Evolutionary conservation across 495 filamentous ascomycete genomes (phyloP).

Genomic region (Talaromyces wortmannii): DNA sequence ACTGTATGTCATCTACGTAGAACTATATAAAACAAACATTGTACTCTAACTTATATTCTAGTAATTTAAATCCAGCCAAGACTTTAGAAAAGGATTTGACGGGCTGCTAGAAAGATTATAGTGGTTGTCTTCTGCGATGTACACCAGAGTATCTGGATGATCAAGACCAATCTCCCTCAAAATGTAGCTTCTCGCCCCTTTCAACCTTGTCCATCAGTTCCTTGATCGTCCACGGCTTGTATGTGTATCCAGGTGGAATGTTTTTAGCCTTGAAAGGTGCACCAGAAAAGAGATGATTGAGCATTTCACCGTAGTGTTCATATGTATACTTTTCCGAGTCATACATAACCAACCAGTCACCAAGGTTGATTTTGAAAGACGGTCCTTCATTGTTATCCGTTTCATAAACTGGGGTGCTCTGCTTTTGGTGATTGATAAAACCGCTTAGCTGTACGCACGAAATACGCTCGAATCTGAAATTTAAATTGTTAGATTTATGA

Average conservation of each 20-base stretch:
- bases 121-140: too few species aligned
- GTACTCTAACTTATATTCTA: too few species aligned
- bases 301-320: constrained; percentile 40
- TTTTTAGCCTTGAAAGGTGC: constrained; percentile 30
- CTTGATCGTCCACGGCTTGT: constrained; percentile 39
- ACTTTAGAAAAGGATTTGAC: too few species aligned
- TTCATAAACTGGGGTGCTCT: constrained; percentile 52
- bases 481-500: background rate
- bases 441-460: constrained; percentile 48
- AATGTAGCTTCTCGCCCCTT: constrained; percentile 18
- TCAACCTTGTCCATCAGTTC: constrained; percentile 31
- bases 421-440: constrained; percentile 47
- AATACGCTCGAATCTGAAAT: constrained; percentile 49
- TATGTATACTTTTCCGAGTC: constrained; percentile 56
- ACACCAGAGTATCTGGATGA: background rate
- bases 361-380: constrained; percentile 45
- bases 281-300: constrained; percentile 26
- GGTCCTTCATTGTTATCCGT: constrained; percentile 50
- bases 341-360: constrained; percentile 55
- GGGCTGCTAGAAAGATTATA: too few species aligned
- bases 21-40: too few species aligned
- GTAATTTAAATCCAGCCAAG: too few species aligned
- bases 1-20: too few species aligned
- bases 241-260: constrained; percentile 34
- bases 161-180: constrained; percentile 8